Percentiles rank a stretch among this genome's conserved stretches.
Evolutionary conservation across 768 basidiomycete species (phyloP).

Genomic region (Pleurotus djamor): DNA sequence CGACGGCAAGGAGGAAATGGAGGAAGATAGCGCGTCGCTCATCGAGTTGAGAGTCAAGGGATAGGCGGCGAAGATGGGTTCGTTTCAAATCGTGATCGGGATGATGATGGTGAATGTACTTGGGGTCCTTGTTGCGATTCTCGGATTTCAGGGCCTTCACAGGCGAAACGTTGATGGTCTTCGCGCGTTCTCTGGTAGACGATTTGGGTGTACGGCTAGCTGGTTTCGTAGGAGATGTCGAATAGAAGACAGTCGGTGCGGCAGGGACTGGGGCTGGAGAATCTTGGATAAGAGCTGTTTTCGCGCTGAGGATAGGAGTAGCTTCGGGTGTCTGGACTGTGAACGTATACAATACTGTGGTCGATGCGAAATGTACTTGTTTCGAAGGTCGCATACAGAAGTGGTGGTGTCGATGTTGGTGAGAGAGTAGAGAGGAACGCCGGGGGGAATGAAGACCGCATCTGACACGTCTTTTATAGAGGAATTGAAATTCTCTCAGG

Average conservation of each 20-base stretch:
- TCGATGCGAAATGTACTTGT: conserved; percentile 7
- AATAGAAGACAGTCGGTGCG: no score
- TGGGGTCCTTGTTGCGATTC: not conserved
- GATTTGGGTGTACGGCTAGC: no score
- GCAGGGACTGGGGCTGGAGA: not conserved
- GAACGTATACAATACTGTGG: conserved; percentile 2
- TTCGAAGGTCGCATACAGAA: conserved; percentile 1
- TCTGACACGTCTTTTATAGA: not conserved
- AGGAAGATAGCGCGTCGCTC: not conserved
- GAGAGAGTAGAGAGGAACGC: not conserved
- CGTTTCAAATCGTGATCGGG: not conserved
- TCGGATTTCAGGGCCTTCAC: not conserved
- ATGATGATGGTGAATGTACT: no score
- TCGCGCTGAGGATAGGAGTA: not conserved
- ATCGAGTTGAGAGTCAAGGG: conserved; percentile 6
- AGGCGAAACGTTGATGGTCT: not conserved
- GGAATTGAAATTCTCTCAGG: not conserved
- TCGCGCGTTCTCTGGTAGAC: not conserved
- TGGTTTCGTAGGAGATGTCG: not conserved
- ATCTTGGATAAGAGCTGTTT: not conserved
- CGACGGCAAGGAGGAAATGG: not conserved
- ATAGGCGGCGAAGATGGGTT: conserved; percentile 2
- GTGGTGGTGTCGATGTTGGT: not conserved
- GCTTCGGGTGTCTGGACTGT: not conserved
- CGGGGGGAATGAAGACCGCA: not conserved